Evolutionary conservation across 768 basidiomycete species (phyloP).

Genomic region (Auriscalpium microsporum): DNA sequence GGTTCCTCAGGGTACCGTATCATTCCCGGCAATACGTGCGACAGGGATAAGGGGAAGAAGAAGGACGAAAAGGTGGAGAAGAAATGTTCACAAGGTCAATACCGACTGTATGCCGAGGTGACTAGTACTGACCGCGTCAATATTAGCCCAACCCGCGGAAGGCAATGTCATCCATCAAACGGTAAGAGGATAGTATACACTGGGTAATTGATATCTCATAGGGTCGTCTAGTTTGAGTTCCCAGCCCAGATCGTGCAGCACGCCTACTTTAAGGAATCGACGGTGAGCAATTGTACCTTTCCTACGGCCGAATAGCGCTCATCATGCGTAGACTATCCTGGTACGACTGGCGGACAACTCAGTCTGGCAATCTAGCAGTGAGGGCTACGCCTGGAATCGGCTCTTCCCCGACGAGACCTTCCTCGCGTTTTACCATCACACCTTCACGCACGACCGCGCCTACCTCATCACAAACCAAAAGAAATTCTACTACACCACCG

Average conservation of each 20-base stretch:
- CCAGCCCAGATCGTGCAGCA: slow-evolving; percentile 58
- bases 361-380: slow-evolving; percentile 92
- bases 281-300: slow-evolving; percentile 31
- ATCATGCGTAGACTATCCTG: slow-evolving; percentile 57
- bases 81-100: slow-evolving; percentile 66
- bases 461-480: slow-evolving; percentile 73
- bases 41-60: slow-evolving; percentile 40
- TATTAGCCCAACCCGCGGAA: slow-evolving; percentile 65
- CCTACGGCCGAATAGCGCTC: neutral
- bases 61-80: slow-evolving; percentile 69
- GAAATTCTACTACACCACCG: slow-evolving; percentile 72
- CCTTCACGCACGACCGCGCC: slow-evolving; percentile 69
- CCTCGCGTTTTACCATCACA: slow-evolving; percentile 82
- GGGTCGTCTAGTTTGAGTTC: slow-evolving; percentile 53
- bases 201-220: neutral
- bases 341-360: slow-evolving; percentile 67
- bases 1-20: slow-evolving; percentile 90
- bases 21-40: slow-evolving; percentile 90
- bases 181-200: slow-evolving; percentile 33
- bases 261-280: slow-evolving; percentile 78
- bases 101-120: neutral
- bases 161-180: slow-evolving; percentile 72
- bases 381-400: slow-evolving; percentile 86
- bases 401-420: slow-evolving; percentile 54
- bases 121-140: neutral